Percentiles rank a stretch among this genome's conserved stretches.
Evolutionary conservation across 345 rosid genomes (phyloP).

Genomic region (Limnanthes douglasii): DNA sequence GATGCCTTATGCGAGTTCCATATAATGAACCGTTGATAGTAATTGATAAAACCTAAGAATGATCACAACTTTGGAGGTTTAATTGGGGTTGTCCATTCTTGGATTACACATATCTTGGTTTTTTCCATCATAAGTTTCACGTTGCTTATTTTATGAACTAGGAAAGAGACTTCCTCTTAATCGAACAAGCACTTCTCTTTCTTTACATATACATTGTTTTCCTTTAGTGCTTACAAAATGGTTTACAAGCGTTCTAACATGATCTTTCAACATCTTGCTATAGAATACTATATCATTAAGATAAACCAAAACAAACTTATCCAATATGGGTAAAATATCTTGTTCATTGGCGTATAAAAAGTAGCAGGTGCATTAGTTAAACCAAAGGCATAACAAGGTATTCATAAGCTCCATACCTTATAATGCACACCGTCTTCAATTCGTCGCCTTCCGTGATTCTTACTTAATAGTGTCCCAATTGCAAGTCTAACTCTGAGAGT

Average conservation of each 20-base stretch:
- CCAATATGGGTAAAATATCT: too few relatives aligned
- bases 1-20: neutral
- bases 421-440: too few relatives aligned
- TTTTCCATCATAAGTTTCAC: neutral
- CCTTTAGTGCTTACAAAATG: neutral
- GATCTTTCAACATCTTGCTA: neutral
- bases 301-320: neutral
- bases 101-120: neutral
- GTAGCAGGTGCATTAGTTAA: too few relatives aligned
- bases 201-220: neutral
- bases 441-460: too few relatives aligned
- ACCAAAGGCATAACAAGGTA: too few relatives aligned
- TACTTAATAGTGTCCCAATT: too few relatives aligned
- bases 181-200: neutral
- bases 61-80: neutral
- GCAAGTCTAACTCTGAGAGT: too few relatives aligned
- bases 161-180: too few relatives aligned
- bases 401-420: too few relatives aligned
- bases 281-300: neutral
- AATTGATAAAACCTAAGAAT: neutral
- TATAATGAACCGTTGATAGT: neutral
- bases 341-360: too few relatives aligned
- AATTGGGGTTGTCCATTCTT: neutral
- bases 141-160: neutral
- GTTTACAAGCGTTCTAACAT: neutral